Conservation (phyloP, 2,329 filamentous ascomycete genomes). For the Arthrobotrys conoides region DNA sequence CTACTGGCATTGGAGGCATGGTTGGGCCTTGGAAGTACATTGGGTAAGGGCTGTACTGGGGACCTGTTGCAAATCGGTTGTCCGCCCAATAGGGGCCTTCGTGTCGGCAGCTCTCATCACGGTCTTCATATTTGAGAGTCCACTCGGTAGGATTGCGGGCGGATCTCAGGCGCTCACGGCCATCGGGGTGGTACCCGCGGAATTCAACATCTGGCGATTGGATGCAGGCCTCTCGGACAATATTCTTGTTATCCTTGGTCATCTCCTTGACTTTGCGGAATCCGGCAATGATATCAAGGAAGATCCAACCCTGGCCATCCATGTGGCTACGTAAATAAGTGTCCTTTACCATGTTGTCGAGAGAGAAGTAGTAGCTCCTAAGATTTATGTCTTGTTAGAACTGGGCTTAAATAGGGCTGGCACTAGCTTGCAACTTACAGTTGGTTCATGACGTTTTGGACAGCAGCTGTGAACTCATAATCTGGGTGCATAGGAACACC, state of each 20-base stretch:
- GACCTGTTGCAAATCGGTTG: conserved; percentile 66
- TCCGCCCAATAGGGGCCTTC: conserved; percentile 74
- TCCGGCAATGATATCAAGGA: conserved; percentile 81
- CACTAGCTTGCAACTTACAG: conserved; percentile 59
- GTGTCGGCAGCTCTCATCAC: conserved; percentile 80
- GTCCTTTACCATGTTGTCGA: conserved; percentile 96
- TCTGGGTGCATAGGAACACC: conserved; percentile 61
- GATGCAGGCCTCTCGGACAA: conserved; percentile 82
- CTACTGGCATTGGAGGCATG: conserved; percentile 53
- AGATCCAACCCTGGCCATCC: conserved; percentile 95
- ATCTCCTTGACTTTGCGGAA: conserved; percentile 87
- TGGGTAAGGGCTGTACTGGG: conserved; percentile 66
- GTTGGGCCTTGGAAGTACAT: conserved; percentile 66
- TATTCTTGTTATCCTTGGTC: conserved; percentile 76
- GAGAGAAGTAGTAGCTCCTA: conserved; percentile 90
- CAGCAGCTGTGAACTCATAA: conserved; percentile 62
- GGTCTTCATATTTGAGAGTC: conserved; percentile 79
- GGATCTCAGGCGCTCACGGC: conserved; percentile 52
- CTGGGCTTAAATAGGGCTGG: background rate
- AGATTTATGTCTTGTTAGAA: conserved; percentile 61
- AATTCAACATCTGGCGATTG: conserved; percentile 82
- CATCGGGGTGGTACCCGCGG: conserved; percentile 59
- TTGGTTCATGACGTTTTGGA: conserved; percentile 62
- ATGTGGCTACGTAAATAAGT: conserved; percentile 88
- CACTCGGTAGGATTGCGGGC: conserved; percentile 72